Conservation (phyloP, 2,329 filamentous ascomycete species). For the Chaetomiaceae sp. region DNA sequence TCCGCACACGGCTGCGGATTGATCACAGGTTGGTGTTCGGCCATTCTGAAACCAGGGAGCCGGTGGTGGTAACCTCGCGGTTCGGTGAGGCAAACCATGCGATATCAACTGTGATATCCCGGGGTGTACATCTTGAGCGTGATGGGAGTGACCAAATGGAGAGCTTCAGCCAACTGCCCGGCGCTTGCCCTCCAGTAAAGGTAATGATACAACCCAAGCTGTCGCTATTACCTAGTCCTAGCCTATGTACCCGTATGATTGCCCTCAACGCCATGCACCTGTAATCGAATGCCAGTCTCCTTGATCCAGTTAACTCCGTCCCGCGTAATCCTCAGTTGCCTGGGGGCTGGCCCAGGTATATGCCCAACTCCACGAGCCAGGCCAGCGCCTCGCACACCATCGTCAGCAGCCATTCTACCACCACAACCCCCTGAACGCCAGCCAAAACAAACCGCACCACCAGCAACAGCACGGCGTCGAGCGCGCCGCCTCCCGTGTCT, state of each 20-base stretch:
- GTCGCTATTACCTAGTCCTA: too few species aligned
- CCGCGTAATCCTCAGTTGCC: background rate
- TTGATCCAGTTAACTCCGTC: background rate
- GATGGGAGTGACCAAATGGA: too few species aligned
- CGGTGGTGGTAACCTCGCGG: too few species aligned
- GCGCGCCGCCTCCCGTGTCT: slow-evolving; percentile 14
- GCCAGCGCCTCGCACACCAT: slow-evolving; percentile 15
- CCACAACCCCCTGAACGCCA: slow-evolving; percentile 18
- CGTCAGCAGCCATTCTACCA: slow-evolving; percentile 21
- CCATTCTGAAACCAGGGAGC: too few species aligned
- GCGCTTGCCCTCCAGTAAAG: background rate
- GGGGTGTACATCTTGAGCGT: too few species aligned
- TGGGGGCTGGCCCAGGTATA: slow-evolving; percentile 17
- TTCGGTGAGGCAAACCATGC: too few species aligned
- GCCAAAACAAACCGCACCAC: slow-evolving; percentile 21
- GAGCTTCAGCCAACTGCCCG: too few species aligned
- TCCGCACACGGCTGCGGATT: too few species aligned
- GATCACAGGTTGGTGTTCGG: too few species aligned
- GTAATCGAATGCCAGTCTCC: too few species aligned
- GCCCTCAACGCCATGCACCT: background rate
- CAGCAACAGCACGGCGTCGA: slow-evolving; percentile 20
- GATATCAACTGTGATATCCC: too few species aligned
- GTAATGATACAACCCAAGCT: background rate
- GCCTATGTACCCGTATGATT: background rate
- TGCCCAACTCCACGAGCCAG: slow-evolving; percentile 6